These are phyloP conservation scores for Hypoxylon trugodes DNA, from an alignment of 495 filamentous ascomycete genomes.

Conservation along the genomic window DNA sequence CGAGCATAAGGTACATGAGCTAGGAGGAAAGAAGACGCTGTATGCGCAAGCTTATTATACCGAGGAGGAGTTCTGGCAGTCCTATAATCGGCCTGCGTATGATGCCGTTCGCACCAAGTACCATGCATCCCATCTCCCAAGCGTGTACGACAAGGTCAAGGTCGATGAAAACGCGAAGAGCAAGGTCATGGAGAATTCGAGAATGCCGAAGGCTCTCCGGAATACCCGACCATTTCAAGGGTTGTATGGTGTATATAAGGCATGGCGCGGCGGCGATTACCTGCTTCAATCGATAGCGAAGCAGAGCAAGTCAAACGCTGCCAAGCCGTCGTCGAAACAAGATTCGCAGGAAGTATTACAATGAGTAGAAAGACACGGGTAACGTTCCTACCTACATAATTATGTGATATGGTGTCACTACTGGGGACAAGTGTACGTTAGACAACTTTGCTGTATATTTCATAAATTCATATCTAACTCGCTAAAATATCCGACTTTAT, in stretches of 20 bases:
- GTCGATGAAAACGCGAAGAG: constrained; percentile 49
- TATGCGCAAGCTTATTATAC: constrained; percentile 65
- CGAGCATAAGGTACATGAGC: constrained; percentile 64
- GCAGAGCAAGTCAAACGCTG: background rate
- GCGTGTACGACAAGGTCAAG: constrained; percentile 63
- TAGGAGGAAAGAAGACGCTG: constrained; percentile 66
- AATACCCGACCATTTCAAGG: constrained; percentile 40
- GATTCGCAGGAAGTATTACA: background rate
- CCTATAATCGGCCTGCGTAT: constrained; percentile 58
- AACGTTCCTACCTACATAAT: background rate
- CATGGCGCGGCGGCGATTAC: constrained; percentile 44
- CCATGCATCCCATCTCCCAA: constrained; percentile 54
- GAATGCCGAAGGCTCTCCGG: constrained; percentile 37
- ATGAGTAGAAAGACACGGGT: background rate
- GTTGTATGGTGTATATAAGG: constrained; percentile 44
- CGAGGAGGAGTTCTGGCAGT: constrained; percentile 62
- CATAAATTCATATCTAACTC: constrained; percentile 17
- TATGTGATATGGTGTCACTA: constrained; percentile 11
- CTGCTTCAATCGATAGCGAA: constrained; percentile 30
- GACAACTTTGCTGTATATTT: constrained; percentile 10
- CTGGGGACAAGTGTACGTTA: background rate
- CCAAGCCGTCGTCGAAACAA: background rate
- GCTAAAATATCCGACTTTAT: background rate
- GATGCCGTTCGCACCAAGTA: constrained; percentile 58
- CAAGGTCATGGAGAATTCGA: constrained; percentile 25